Evolutionary conservation across 2,329 filamentous ascomycete genomes (phyloP), one percentile per base, ranked within the genome.

Genomic region (Leptographium radiaticola): DNA sequence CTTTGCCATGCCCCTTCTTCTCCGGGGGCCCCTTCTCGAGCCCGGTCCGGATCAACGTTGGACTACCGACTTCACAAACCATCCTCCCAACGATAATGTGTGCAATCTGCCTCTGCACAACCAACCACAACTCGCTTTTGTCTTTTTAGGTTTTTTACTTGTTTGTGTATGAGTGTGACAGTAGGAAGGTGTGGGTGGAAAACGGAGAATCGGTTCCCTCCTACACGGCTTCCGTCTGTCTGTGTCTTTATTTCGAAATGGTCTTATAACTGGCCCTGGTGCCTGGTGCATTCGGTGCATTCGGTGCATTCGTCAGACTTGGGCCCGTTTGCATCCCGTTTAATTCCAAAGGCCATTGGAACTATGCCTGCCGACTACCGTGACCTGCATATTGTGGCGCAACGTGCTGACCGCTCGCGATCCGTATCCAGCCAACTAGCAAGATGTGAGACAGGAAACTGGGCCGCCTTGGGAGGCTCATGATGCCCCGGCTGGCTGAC

Each of bases 291-390:
- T 43, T 47, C 51, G 38, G 25, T 25, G 25, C 25, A 25, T 25
- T 25, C 25, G 25, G 25, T 25, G 25, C 25, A 25, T 25, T 25
- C 25, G 25, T 36, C 42, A 31, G 51, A 47, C 49, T 45, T 43
- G 25, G 39, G 25, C 43, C 39, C 18, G 53, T 45, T 54, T 46
- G 44, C 31, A 54, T 52, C 53, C 50, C 18, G 53, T 49, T 53
- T 53, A 55, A 25, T 25, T 55, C 47, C 53, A 44, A 48, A 52
- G 55, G 51, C 48, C 53, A 53, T 51, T 50, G 51, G 53, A 36
- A 52, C 52, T 51, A 53, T 53, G 48, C 53, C 40, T 50, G 52
- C 38, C 42, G 49, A 52, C 52, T 54, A 36, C 49, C 46, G 50
- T 30, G 15, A 45, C 25, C 43, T 25, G 43, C 25, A 25, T 25